These are phyloP conservation scores for Coemansia sp. DNA, from an alignment of 192 early-diverging fungal species.

Conservation along the genomic window DNA sequence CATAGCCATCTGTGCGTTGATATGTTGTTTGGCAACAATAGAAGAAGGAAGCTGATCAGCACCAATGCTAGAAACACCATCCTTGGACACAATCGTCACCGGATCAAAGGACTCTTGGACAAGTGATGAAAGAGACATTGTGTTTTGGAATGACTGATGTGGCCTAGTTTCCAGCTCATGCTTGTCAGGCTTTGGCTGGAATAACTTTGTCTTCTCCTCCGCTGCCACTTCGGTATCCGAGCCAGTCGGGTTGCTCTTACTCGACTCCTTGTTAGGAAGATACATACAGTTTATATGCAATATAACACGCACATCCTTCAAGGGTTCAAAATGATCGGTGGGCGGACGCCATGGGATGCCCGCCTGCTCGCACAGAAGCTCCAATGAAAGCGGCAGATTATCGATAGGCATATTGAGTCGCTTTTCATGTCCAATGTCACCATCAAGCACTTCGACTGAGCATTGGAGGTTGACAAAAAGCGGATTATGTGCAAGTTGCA, in stretches of 20 bases:
- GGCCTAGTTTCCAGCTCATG: constrained; percentile 34
- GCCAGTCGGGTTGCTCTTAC: background rate
- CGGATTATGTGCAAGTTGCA: constrained; percentile 52
- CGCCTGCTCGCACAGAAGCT: constrained; percentile 46
- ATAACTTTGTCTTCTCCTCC: constrained; percentile 14
- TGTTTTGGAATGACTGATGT: constrained; percentile 46
- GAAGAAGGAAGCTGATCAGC: constrained; percentile 35
- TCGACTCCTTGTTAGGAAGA: constrained; percentile 25
- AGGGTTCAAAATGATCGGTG: constrained; percentile 51
- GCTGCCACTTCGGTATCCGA: background rate
- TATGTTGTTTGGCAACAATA: constrained; percentile 37
- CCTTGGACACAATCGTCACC: constrained; percentile 2
- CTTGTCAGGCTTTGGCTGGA: constrained; percentile 35
- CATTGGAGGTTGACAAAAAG: constrained; percentile 50
- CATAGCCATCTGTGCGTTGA: constrained; percentile 45
- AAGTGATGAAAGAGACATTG: constrained; percentile 51
- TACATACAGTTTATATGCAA: constrained; percentile 54
- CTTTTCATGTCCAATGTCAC: constrained; percentile 23
- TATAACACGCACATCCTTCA: constrained; percentile 44
- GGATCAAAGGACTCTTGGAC: constrained; percentile 30
- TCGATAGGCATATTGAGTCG: constrained; percentile 52
- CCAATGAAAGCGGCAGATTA: constrained; percentile 43
- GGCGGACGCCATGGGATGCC: constrained; percentile 47
- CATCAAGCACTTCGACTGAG: constrained; percentile 45
- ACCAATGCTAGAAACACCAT: background rate